A percentile compares a stretch with the other conserved stretches of the same genome.
Conservation (phyloP, 179 eudicot genomes). For the Corrigiola litoralis region DNA sequence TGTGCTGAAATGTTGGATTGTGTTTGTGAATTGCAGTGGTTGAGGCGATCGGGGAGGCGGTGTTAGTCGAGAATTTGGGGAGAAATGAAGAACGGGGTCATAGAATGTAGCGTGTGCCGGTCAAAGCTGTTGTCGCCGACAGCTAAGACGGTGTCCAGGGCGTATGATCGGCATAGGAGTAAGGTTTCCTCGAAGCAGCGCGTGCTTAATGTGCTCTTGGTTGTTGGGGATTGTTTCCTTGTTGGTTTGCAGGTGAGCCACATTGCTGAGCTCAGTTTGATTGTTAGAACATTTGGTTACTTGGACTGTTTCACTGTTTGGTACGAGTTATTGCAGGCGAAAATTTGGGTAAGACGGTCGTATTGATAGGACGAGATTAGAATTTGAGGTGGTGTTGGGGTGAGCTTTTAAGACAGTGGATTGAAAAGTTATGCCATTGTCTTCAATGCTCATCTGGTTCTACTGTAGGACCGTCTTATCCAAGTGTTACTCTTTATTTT, state of each 20-base stretch:
- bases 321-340: too few relatives aligned
- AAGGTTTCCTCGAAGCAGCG: conserved; percentile 85
- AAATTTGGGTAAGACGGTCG: too few relatives aligned
- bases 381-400: too few relatives aligned
- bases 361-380: too few relatives aligned
- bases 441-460: too few relatives aligned
- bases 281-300: neutral
- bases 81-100: conserved; percentile 69
- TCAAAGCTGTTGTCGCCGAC: conserved; percentile 70
- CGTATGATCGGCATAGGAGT: conserved; percentile 82
- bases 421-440: too few relatives aligned
- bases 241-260: conserved; percentile 90
- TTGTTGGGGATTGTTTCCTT: conserved; percentile 86
- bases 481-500: too few relatives aligned
- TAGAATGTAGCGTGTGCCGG: conserved; percentile 95
- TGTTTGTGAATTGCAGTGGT: conserved; percentile 15
- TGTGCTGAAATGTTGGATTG: neutral
- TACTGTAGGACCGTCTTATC: too few relatives aligned
- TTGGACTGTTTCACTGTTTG: neutral
- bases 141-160: conserved; percentile 68
- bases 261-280: neutral
- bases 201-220: conserved; percentile 74
- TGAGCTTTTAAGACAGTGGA: too few relatives aligned
- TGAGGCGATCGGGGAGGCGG: neutral
- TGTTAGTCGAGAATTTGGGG: conserved; percentile 3